phyloP scores from a whole-genome alignment of 805 yeast species.

The Spathaspora gorwiae region DNA sequence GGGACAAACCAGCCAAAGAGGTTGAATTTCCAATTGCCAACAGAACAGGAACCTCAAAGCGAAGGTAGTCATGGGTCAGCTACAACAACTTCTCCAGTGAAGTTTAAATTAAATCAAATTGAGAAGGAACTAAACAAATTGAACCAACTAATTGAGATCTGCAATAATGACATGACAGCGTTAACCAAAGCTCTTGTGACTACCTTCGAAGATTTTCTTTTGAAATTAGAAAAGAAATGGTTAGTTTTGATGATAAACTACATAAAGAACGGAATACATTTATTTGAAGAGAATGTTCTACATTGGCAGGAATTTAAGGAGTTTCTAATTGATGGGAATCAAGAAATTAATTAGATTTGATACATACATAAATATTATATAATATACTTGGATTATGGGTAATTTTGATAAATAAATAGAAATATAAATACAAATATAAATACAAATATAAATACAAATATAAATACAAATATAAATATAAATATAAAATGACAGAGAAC shows the following conservation, averaged over 20 bases:
- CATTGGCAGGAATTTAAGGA: conserved; percentile 33
- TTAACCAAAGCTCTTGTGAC: conserved; percentile 41
- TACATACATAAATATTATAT: background rate
- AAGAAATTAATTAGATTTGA: background rate
- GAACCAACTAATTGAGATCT: conserved; percentile 43
- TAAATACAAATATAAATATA: too few species aligned
- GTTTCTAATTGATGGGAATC: conserved; percentile 2
- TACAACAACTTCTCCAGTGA: conserved; percentile 12
- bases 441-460: too few species aligned
- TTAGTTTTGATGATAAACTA: conserved; percentile 32
- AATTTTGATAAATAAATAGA: too few species aligned
- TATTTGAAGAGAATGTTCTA: conserved; percentile 26
- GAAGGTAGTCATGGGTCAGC: background rate
- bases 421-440: too few species aligned
- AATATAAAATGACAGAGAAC: too few species aligned
- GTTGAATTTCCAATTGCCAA: conserved; percentile 8
- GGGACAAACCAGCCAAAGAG: conserved; percentile 19
- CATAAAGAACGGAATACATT: conserved; percentile 28
- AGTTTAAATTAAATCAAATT: conserved; percentile 28
- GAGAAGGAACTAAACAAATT: conserved; percentile 42
- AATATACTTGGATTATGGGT: too few species aligned
- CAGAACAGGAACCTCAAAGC: background rate
- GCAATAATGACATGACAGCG: conserved; percentile 39
- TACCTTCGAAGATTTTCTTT: conserved; percentile 34
- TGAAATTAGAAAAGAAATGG: conserved; percentile 40